These are phyloP conservation scores for Calycina herbarum DNA, from an alignment of 2,329 filamentous ascomycete species.

Conservation along the genomic window DNA sequence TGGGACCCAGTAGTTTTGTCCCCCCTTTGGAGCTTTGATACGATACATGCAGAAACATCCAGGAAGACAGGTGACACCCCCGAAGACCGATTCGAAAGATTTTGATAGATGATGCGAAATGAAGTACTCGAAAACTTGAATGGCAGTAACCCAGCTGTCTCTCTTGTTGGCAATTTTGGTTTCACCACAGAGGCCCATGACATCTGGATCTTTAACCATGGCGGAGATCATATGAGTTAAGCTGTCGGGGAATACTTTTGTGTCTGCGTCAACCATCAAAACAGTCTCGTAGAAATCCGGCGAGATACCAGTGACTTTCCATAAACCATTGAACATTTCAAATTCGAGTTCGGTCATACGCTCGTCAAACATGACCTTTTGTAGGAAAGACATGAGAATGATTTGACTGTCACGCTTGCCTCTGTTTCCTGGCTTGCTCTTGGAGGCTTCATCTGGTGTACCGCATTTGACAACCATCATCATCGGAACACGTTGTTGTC, in stretches of 20 bases:
- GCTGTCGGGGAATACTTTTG: conserved; percentile 97
- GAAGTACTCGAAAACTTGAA: conserved; percentile 99
- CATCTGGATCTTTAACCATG: conserved; percentile 98
- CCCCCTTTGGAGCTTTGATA: conserved; percentile 98
- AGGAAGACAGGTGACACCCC: conserved; percentile 96
- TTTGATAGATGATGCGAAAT: conserved; percentile 97
- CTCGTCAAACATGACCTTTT: conserved; percentile 99
- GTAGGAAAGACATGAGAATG: conserved; percentile 97
- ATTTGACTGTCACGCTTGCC: conserved; percentile 99
- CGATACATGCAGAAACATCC: conserved; percentile 99
- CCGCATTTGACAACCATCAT: conserved; percentile 95
- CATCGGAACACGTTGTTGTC: conserved; percentile 97
- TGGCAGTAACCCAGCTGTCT: conserved; percentile 91
- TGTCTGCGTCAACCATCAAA: conserved; percentile 99
- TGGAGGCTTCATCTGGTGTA: conserved; percentile 78
- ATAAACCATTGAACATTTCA: conserved; percentile 99
- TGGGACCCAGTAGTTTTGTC: conserved; percentile 98
- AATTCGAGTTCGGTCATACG: conserved; percentile 99
- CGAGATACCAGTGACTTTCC: conserved; percentile 97
- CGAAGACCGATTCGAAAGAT: conserved; percentile 97
- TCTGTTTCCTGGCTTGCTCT: conserved; percentile 90
- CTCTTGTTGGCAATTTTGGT: conserved; percentile 99
- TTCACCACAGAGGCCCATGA: conserved; percentile 98
- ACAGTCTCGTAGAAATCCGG: conserved; percentile 98
- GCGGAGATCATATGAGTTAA: conserved; percentile 98